phyloP scores from a whole-genome alignment of 225 moss, liverwort and hornwort species.

The Polytrichum formosum region DNA sequence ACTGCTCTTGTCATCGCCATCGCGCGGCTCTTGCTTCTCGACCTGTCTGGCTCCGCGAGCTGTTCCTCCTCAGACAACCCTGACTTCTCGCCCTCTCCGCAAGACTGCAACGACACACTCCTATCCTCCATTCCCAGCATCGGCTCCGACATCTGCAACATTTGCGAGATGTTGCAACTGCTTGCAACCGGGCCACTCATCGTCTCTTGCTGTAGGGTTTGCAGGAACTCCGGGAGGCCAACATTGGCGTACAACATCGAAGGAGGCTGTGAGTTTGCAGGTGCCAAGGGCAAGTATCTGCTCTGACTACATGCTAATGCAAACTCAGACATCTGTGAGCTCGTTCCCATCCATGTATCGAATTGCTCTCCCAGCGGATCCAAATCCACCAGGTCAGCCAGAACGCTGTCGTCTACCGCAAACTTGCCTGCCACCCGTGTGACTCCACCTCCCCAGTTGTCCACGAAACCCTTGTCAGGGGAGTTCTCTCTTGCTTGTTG shows the following conservation, averaged over 20 bases:
- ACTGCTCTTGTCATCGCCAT: constrained; percentile 11
- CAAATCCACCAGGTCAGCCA: constrained; percentile 35
- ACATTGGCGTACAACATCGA: constrained; percentile 11
- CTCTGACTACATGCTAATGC: constrained; percentile 20
- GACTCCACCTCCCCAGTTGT: background rate
- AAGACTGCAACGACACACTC: background rate
- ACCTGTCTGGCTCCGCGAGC: constrained; percentile 7
- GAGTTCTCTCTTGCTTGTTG: too few species aligned
- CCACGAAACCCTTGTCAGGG: too few species aligned
- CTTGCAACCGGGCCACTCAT: constrained; percentile 10
- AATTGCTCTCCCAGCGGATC: constrained; percentile 14
- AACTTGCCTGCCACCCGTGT: constrained; percentile 8
- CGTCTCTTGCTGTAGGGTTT: constrained; percentile 9
- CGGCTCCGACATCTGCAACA: constrained; percentile 26
- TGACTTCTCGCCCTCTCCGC: constrained; percentile 20
- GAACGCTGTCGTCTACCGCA: constrained; percentile 28
- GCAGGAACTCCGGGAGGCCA: background rate
- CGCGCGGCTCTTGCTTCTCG: constrained; percentile 2
- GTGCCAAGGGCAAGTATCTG: constrained; percentile 4
- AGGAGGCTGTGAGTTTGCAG: background rate
- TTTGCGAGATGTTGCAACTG: constrained; percentile 17
- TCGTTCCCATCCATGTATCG: constrained; percentile 12
- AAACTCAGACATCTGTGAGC: constrained; percentile 16
- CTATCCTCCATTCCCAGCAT: background rate
- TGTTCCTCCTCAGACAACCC: constrained; percentile 28